These are phyloP conservation scores for Sporothrix euskadiensis DNA, from an alignment of 2,329 filamentous ascomycete genomes.

Conservation along the genomic window DNA sequence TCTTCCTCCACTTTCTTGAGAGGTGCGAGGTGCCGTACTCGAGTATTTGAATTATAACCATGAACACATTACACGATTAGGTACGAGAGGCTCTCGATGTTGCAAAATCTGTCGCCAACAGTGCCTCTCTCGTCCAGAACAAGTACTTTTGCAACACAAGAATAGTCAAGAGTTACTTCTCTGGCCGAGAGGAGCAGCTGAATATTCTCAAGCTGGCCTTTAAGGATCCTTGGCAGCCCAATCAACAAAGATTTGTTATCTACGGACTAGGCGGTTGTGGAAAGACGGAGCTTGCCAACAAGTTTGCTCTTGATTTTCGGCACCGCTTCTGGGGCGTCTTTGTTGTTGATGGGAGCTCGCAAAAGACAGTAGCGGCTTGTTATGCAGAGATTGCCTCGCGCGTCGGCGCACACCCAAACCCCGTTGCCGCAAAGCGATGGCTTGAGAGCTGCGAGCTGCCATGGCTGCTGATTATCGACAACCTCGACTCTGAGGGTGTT, in stretches of 20 bases:
- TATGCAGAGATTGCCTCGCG: background rate
- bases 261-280: background rate
- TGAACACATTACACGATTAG: background rate
- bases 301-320: background rate
- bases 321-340: background rate
- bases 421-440: background rate
- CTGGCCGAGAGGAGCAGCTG: background rate
- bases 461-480: background rate
- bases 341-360: background rate
- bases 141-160: background rate
- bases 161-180: background rate
- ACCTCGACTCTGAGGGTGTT: background rate
- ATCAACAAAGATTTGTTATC: background rate
- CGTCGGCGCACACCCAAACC: background rate
- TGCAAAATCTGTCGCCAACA: background rate
- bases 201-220: background rate
- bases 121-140: background rate
- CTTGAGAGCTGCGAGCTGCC: background rate
- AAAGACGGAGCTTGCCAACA: background rate
- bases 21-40: background rate
- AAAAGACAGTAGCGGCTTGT: background rate
- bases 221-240: background rate
- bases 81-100: background rate
- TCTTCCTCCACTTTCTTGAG: background rate
- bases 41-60: background rate